phyloP scores from a whole-genome alignment of 169 alveolate species.

The Fabrea salina region DNA sequence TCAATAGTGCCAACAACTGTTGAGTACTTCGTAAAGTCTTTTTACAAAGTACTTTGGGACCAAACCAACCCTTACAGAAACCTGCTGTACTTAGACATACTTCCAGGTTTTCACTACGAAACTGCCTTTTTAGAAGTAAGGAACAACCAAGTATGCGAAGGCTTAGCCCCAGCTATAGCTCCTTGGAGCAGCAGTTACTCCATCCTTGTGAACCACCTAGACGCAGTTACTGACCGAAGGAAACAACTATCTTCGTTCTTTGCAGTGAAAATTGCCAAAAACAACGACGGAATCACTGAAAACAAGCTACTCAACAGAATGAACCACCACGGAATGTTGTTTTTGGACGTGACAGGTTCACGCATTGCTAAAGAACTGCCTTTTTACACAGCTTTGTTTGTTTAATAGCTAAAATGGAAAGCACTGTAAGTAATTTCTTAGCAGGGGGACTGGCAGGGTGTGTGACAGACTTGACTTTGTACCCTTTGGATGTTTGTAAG shows the following conservation, averaged over 20 bases:
- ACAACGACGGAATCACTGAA: constrained; percentile 7
- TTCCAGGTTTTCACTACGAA: constrained; percentile 43
- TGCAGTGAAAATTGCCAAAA: constrained; percentile 19
- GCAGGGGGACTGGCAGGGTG: constrained; percentile 67
- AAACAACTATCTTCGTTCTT: constrained; percentile 36
- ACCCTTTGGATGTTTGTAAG: constrained; percentile 68
- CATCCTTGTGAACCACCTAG: constrained; percentile 37
- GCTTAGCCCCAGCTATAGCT: constrained; percentile 9
- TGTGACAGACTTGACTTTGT: constrained; percentile 54
- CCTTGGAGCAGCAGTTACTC: not conserved
- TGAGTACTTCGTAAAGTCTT: constrained; percentile 18
- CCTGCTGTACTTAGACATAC: constrained; percentile 22
- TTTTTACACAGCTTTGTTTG: constrained; percentile 41
- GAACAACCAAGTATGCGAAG: constrained; percentile 13
- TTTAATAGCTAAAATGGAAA: constrained; percentile 2
- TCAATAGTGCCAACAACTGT: constrained; percentile 6
- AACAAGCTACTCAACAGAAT: constrained; percentile 32
- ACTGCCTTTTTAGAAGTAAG: constrained; percentile 41
- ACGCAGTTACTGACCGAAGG: constrained; percentile 35
- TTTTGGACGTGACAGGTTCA: constrained; percentile 42
- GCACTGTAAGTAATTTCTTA: too few relatives aligned
- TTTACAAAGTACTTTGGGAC: constrained; percentile 38
- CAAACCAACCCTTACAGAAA: not conserved
- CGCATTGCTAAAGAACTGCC: constrained; percentile 37
- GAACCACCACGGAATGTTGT: constrained; percentile 40